A percentile compares a stretch with the other conserved stretches of the same genome.
Conservation (phyloP, 1,139 yeast species). For the Schwanniomyces etchellsii region DNA sequence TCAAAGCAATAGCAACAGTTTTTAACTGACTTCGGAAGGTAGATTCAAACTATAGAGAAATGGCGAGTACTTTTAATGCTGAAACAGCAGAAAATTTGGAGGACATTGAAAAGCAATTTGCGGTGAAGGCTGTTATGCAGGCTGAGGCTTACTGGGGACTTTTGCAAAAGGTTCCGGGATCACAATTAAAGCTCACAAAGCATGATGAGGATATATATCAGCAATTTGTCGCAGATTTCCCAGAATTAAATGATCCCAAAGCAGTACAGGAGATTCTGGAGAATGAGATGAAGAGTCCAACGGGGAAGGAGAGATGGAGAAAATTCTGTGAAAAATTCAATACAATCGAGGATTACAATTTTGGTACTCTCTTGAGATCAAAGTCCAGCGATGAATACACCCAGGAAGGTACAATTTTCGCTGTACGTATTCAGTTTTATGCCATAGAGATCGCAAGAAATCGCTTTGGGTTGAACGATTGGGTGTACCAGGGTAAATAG, state of each 20-base stretch:
- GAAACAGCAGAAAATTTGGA: constrained; percentile 56
- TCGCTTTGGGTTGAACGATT: constrained; percentile 84
- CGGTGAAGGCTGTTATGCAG: constrained; percentile 95
- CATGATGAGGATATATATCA: constrained; percentile 80
- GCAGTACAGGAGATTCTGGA: constrained; percentile 59
- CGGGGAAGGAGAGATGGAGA: constrained; percentile 91
- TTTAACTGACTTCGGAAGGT: too few relatives aligned
- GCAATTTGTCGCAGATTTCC: constrained; percentile 67
- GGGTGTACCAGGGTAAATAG: constrained; percentile 53
- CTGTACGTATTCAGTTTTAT: constrained; percentile 87
- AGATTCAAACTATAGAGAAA: too few relatives aligned
- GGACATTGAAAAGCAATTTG: constrained; percentile 89
- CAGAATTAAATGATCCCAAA: constrained; percentile 66
- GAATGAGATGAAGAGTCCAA: constrained; percentile 72
- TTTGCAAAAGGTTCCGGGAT: constrained; percentile 68
- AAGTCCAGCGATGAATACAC: constrained; percentile 69
- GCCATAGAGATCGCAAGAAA: constrained; percentile 95
- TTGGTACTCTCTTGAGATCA: constrained; percentile 86
- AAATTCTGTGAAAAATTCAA: constrained; percentile 78
- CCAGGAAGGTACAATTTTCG: constrained; percentile 82
- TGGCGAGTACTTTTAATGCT: constrained; percentile 38
- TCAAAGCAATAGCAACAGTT: too few relatives aligned
- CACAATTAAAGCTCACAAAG: constrained; percentile 70
- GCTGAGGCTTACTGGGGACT: constrained; percentile 92
- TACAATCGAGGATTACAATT: constrained; percentile 83